A percentile compares a stretch with the other conserved stretches of the same genome.
These are phyloP conservation scores for Diplodia scrobiculata DNA, from an alignment of 2,329 filamentous ascomycete genomes.

Conservation along the genomic window DNA sequence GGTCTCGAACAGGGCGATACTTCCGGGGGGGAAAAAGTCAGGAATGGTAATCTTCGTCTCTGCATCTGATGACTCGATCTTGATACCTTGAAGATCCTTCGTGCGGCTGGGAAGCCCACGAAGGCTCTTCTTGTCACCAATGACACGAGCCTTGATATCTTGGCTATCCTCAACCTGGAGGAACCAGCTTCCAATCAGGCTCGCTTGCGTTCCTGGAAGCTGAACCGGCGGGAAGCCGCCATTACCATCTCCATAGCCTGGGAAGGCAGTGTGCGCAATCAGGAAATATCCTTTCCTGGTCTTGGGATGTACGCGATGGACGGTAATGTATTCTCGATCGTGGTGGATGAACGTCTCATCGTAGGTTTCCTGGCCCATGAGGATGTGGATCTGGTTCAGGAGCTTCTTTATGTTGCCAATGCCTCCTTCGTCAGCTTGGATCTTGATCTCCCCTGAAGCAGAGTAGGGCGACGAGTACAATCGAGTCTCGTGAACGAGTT, in stretches of 20 bases:
- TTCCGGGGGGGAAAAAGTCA: slow-evolving; percentile 85
- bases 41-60: slow-evolving; percentile 79
- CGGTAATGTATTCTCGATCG: slow-evolving; percentile 92
- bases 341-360: slow-evolving; percentile 96
- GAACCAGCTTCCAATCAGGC: slow-evolving; percentile 86
- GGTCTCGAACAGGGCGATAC: slow-evolving; percentile 92
- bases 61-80: slow-evolving; percentile 69
- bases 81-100: slow-evolving; percentile 70
- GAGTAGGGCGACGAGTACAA: slow-evolving; percentile 80
- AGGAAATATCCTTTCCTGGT: slow-evolving; percentile 93
- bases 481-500: slow-evolving; percentile 86
- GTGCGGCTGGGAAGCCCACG: slow-evolving; percentile 83
- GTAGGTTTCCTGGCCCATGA: slow-evolving; percentile 94
- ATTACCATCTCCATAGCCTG: slow-evolving; percentile 83
- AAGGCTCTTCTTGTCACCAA: slow-evolving; percentile 70
- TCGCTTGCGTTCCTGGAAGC: slow-evolving; percentile 80
- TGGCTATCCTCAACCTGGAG: slow-evolving; percentile 81
- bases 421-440: slow-evolving; percentile 73
- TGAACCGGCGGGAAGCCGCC: slow-evolving; percentile 77
- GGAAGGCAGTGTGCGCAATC: slow-evolving; percentile 94
- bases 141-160: slow-evolving; percentile 65
- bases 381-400: slow-evolving; percentile 88
- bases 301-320: slow-evolving; percentile 90
- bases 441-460: slow-evolving; percentile 57
- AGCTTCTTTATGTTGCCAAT: slow-evolving; percentile 91